Percentiles rank a stretch among this genome's conserved stretches.
Conservation (phyloP, 2,329 filamentous ascomycete species). For the Fusarium pseudograminearum region DNA sequence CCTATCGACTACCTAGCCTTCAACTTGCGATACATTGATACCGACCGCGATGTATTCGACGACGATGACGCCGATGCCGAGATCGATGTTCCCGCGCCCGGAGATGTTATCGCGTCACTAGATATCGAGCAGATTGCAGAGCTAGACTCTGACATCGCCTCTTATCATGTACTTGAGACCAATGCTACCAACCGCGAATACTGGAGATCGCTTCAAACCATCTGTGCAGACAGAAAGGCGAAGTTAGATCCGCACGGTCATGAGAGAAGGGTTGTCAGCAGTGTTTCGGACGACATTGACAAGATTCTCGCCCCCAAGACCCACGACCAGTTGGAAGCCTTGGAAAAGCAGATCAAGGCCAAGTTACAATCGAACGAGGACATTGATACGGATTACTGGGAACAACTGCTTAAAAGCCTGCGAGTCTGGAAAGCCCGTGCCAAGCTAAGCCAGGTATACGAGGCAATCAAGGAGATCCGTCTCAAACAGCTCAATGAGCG, state of each 20-base stretch:
- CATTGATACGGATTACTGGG: constrained; percentile 98
- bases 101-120: constrained; percentile 81
- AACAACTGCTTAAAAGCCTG: constrained; percentile 86
- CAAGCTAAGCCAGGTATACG: constrained; percentile 81
- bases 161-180: constrained; percentile 85
- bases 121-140: constrained; percentile 75
- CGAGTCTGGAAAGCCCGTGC: constrained; percentile 93
- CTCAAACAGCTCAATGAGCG: constrained; percentile 73
- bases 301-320: constrained; percentile 86
- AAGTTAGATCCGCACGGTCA: constrained; percentile 70
- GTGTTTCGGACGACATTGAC: constrained; percentile 89
- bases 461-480: constrained; percentile 78
- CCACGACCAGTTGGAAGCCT: constrained; percentile 83
- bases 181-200: constrained; percentile 84
- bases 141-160: constrained; percentile 82
- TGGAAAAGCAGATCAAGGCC: constrained; percentile 87
- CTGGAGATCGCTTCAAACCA: constrained; percentile 89
- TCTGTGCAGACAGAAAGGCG: constrained; percentile 81
- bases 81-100: constrained; percentile 82
- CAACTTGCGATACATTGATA: constrained; percentile 88
- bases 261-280: constrained; percentile 81
- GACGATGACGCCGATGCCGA: constrained; percentile 80
- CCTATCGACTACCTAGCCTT: constrained; percentile 95
- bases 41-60: constrained; percentile 85
- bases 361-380: constrained; percentile 91